Evolutionary conservation across 2,329 filamentous ascomycete genomes (phyloP).

Genomic region (Zalaria obscura): DNA sequence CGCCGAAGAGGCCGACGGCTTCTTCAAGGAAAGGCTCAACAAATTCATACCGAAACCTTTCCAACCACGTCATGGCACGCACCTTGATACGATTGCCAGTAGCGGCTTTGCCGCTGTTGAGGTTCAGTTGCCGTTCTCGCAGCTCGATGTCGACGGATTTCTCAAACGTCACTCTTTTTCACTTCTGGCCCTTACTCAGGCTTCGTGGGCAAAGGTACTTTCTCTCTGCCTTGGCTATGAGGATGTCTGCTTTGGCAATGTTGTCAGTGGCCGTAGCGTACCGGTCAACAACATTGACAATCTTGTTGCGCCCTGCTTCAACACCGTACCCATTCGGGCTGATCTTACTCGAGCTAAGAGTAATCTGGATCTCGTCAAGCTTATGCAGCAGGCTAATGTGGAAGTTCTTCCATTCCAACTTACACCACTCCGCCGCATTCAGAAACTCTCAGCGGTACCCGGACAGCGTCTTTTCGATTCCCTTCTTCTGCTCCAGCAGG

Average conservation of each 20-base stretch:
- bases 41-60: slow-evolving; percentile 34
- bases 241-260: slow-evolving; percentile 78
- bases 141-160: slow-evolving; percentile 33
- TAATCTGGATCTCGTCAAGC: slow-evolving; percentile 43
- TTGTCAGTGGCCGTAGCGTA: slow-evolving; percentile 63
- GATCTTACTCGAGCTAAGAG: slow-evolving; percentile 33
- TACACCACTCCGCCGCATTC: slow-evolving; percentile 58
- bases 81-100: slow-evolving; percentile 10
- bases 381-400: slow-evolving; percentile 47
- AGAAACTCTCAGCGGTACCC: slow-evolving; percentile 24
- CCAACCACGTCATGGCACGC: neutral
- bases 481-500: slow-evolving; percentile 63
- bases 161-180: slow-evolving; percentile 39
- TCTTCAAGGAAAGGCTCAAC: slow-evolving; percentile 49
- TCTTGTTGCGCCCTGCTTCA: slow-evolving; percentile 84
- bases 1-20: slow-evolving; percentile 38
- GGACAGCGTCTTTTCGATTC: slow-evolving; percentile 59
- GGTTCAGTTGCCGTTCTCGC: slow-evolving; percentile 15
- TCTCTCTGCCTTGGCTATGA: slow-evolving; percentile 36
- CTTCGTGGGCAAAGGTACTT: slow-evolving; percentile 57
- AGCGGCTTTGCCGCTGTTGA: neutral
- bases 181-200: slow-evolving; percentile 54
- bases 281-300: slow-evolving; percentile 51
- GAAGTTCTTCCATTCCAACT: slow-evolving; percentile 56
- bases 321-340: slow-evolving; percentile 63